Evolutionary conservation across 176 grass and related monocot species (phyloP).

Genomic region (Avena eriantha): DNA sequence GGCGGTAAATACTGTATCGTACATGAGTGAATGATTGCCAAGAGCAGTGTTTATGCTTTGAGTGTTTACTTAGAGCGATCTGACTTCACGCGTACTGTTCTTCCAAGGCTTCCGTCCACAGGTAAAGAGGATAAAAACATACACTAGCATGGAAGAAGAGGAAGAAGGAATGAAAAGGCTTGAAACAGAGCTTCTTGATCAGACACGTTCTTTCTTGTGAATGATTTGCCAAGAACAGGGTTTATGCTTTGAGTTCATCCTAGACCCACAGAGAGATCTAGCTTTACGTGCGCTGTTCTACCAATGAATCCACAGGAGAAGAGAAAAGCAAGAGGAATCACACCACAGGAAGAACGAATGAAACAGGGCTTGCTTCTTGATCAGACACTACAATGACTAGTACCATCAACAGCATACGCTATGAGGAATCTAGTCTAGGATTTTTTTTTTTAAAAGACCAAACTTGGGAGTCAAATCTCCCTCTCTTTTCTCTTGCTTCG

Average conservation of each 20-base stretch:
- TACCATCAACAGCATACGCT: not conserved
- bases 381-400: not conserved
- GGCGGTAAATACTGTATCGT: not conserved
- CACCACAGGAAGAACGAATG: not conserved
- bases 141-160: not conserved
- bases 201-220: no score
- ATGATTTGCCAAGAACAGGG: slow-evolving; percentile 10
- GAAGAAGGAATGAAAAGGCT: no score
- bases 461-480: not conserved
- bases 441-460: no score
- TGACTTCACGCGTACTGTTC: not conserved
- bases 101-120: not conserved
- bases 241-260: not conserved
- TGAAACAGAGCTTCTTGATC: no score
- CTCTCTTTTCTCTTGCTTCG: not conserved
- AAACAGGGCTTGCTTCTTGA: slow-evolving; percentile 7
- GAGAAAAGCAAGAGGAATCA: not conserved
- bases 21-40: slow-evolving; percentile 10
- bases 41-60: not conserved
- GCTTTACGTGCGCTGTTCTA: not conserved
- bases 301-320: not conserved
- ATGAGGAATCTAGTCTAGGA: not conserved
- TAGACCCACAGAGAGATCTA: not conserved
- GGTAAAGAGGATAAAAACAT: not conserved
- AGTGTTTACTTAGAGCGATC: not conserved